Conservation (phyloP, 1,139 yeast genomes). For the Sugiyamaella pinicola region DNA sequence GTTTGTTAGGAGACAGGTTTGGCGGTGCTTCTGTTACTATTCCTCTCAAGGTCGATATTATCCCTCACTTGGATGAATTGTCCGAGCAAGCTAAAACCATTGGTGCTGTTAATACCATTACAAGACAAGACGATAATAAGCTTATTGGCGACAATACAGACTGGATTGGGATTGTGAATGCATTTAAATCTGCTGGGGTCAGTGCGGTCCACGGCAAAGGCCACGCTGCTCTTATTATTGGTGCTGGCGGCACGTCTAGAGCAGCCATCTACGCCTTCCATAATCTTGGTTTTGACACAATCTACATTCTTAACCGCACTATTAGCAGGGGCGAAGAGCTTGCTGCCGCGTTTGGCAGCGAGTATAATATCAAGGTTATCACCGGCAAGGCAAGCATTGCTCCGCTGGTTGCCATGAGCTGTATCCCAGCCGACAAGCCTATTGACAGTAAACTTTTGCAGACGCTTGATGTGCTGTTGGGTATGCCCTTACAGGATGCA, state of each 20-base stretch:
- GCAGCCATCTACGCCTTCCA: constrained; percentile 91
- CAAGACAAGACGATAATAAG: constrained; percentile 55
- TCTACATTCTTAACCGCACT: constrained; percentile 84
- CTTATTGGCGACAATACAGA: constrained; percentile 91
- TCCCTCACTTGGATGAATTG: constrained; percentile 58
- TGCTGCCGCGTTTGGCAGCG: constrained; percentile 60
- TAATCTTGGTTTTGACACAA: constrained; percentile 71
- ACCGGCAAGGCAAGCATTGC: constrained; percentile 46
- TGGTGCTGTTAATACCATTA: constrained; percentile 93
- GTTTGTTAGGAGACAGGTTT: constrained; percentile 56
- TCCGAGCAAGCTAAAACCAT: constrained; percentile 71
- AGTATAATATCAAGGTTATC: constrained; percentile 61
- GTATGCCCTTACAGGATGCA: constrained; percentile 42
- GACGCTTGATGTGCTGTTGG: constrained; percentile 48
- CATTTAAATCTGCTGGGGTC: constrained; percentile 57
- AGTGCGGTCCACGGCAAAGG: constrained; percentile 43
- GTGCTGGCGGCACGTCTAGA: constrained; percentile 97
- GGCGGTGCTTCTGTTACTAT: constrained; percentile 94
- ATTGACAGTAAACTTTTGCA: constrained; percentile 56
- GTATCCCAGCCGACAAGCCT: constrained; percentile 86
- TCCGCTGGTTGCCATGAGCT: constrained; percentile 71
- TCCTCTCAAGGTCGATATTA: constrained; percentile 81
- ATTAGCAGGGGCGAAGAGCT: constrained; percentile 62
- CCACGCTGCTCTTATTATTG: constrained; percentile 58
- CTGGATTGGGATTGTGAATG: constrained; percentile 83